Base-by-base conservation (phyloP, 2,329 filamentous ascomycete species). In the Hypomyces rosellus region DNA sequence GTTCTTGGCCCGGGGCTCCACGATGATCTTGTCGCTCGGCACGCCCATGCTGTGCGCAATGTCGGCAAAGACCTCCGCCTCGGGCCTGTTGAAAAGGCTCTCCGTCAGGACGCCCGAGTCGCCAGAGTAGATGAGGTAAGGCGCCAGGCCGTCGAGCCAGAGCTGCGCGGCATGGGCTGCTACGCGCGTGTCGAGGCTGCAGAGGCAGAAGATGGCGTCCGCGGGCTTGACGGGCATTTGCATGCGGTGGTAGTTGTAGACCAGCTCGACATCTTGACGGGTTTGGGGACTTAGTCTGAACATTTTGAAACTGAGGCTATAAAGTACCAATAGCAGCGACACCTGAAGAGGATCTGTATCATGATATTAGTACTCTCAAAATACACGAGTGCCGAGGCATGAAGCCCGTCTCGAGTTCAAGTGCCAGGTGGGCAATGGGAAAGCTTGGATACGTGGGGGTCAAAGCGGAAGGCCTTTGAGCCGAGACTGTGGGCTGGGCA, bases 171-270 rank as follows among this genome's bases (percentile, higher is more conserved):
- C 72, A 39, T 66, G 65, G 37, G 59, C 55, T 46, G 73, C 72
- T 36, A 75, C 69, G 49, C 73, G 71, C 3, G 64, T 65, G 60
- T 75, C 72, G 52, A 74, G 71, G 56, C 70, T 74, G 62, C 73
- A 74, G 41, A 75, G 67, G 59, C 69, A 71, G 65, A 75, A 75
- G 50, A 75, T 63, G 48, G 71, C 70, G 50, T 70, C 67, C 46
- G 68, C 67, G 42, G 64, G 63, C 16, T 44, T 50, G 16, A 69
- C 59, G 11, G 64, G 46, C 62, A 70, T 67, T 52, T 58, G 54
- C 59, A 73, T 67, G 41, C 65, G 70, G 59, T 73, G 72, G 58
- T 74, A 75, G 50, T 71, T 63, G 59, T 73, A 75, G 30, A 75
- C 55, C 18, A 63, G 56, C 43, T 62, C 58, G 11, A 70, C 70